phyloP scores from a whole-genome alignment of 441 rosid genomes.

The Geranium incanum region DNA sequence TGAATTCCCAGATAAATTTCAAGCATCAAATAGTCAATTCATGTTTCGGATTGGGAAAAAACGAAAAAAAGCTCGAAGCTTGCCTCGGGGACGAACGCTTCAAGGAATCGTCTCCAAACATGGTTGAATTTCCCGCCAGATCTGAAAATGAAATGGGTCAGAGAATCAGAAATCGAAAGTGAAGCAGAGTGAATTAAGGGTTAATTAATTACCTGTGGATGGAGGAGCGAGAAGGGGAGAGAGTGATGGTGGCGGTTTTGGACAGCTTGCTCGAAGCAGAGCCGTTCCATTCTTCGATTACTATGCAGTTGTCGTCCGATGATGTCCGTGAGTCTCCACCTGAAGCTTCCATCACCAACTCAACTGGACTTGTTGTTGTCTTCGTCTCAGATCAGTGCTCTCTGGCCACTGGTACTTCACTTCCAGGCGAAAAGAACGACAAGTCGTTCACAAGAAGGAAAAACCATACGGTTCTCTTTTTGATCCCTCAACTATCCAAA shows the following conservation, averaged over 20 bases:
- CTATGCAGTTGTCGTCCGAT: slow-evolving; percentile 9
- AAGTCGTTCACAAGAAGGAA: background rate
- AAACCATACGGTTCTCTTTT: background rate
- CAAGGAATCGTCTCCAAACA: slow-evolving; percentile 70
- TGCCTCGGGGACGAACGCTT: slow-evolving; percentile 90
- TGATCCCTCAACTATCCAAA: background rate
- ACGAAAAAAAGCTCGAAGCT: slow-evolving; percentile 12
- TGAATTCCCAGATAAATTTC: slow-evolving; percentile 19
- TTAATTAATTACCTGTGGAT: slow-evolving; percentile 36
- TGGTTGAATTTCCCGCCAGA: slow-evolving; percentile 61
- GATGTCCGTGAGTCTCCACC: background rate
- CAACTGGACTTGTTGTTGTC: background rate
- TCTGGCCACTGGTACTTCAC: background rate
- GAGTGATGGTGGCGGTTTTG: slow-evolving; percentile 56
- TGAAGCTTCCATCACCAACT: slow-evolving; percentile 15
- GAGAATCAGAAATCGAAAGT: background rate
- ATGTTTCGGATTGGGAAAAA: background rate
- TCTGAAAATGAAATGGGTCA: slow-evolving; percentile 25
- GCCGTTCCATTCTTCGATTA: slow-evolving; percentile 73
- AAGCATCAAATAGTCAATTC: background rate
- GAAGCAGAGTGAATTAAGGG: background rate
- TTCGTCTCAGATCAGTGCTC: background rate
- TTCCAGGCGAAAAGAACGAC: background rate
- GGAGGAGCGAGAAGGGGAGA: slow-evolving; percentile 43
- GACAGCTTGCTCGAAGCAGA: slow-evolving; percentile 65